These are phyloP conservation scores for Peniophora sp. DNA, from an alignment of 1,284 basidiomycete genomes.

Conservation along the genomic window DNA sequence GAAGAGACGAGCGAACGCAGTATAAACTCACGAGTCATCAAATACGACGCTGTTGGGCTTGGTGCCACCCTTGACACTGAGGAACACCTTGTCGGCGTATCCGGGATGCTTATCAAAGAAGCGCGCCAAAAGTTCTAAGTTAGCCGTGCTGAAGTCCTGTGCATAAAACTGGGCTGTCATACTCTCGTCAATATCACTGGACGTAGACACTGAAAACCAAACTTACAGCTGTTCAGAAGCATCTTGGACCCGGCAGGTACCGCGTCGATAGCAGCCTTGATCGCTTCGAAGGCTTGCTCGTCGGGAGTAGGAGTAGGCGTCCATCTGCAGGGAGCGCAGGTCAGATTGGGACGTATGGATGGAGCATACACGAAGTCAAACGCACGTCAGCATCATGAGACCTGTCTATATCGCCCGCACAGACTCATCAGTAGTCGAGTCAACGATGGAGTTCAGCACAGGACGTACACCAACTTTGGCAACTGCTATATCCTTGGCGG, in stretches of 20 bases:
- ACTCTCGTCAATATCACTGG: neutral
- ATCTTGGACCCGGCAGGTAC: constrained; percentile 29
- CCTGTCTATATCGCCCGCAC: neutral
- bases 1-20: no score
- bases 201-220: neutral
- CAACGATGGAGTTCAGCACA: neutral
- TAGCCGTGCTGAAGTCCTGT: constrained; percentile 18
- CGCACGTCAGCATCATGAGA: constrained; percentile 4
- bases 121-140: constrained; percentile 24
- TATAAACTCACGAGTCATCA: constrained; percentile 13
- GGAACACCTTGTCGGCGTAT: constrained; percentile 33
- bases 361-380: neutral
- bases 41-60: constrained; percentile 7
- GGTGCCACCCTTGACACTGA: constrained; percentile 31
- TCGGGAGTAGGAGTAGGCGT: constrained; percentile 30
- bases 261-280: constrained; percentile 47
- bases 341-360: neutral
- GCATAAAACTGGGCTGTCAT: constrained; percentile 28
- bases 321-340: constrained; percentile 14
- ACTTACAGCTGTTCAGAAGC: constrained; percentile 12
- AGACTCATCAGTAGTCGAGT: neutral
- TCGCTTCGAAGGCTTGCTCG: constrained; percentile 40
- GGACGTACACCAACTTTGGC: constrained; percentile 29
- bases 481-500: constrained; percentile 21
- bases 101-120: constrained; percentile 35